These are phyloP conservation scores for Verruconis gallopava DNA, from an alignment of 2,329 filamentous ascomycete genomes.

Conservation along the genomic window DNA sequence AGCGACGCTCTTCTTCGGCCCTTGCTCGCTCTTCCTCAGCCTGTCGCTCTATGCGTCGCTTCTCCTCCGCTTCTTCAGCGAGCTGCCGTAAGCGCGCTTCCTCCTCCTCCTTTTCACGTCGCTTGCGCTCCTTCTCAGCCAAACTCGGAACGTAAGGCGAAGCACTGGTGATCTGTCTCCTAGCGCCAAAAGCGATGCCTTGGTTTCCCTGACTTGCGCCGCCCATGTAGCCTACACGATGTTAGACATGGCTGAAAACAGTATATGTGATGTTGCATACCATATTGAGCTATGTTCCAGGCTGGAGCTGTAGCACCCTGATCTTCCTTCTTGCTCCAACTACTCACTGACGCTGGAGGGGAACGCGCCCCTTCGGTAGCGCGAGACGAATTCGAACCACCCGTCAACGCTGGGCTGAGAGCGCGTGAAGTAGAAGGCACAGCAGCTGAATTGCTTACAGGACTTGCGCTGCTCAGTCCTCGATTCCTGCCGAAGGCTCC, in stretches of 20 bases:
- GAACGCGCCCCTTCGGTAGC: conserved; percentile 32
- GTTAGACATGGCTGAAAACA: too few relatives aligned
- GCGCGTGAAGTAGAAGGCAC: conserved; percentile 17
- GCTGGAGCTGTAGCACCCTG: conserved; percentile 72
- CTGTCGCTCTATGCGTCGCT: conserved; percentile 36
- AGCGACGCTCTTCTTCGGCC: conserved; percentile 50
- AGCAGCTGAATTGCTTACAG: conserved; percentile 14
- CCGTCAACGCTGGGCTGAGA: conserved; percentile 34
- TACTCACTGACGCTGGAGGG: conserved; percentile 52
- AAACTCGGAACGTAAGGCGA: conserved; percentile 66
- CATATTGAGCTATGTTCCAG: conserved; percentile 98
- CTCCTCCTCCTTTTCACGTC: conserved; percentile 43
- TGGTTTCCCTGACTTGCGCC: conserved; percentile 93
- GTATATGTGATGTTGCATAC: neutral
- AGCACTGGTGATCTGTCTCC: conserved; percentile 82
- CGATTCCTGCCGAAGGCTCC: conserved; percentile 19
- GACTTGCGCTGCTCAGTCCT: conserved; percentile 34
- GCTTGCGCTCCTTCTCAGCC: conserved; percentile 68
- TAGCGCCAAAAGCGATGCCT: conserved; percentile 80
- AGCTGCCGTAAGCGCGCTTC: conserved; percentile 38
- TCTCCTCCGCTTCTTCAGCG: conserved; percentile 40
- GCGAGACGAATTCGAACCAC: conserved; percentile 39
- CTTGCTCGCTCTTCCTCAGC: conserved; percentile 51
- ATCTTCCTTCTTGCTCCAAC: conserved; percentile 79
- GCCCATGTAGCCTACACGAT: conserved; percentile 62